phyloP scores from a whole-genome alignment of 2,329 filamentous ascomycete genomes.

The Nectriaceae sp. region DNA sequence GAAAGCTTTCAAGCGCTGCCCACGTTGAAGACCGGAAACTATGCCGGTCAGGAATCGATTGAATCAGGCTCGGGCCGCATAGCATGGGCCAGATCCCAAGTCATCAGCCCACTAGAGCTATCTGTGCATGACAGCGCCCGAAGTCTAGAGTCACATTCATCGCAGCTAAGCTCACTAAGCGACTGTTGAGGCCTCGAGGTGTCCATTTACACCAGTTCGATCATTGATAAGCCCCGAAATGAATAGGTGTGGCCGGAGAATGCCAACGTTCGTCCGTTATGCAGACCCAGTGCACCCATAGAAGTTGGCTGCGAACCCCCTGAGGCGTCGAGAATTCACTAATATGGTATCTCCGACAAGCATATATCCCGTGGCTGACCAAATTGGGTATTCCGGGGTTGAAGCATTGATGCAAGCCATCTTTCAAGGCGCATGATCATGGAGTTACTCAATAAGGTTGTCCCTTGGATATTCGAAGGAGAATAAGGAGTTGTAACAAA shows the following conservation, averaged over 20 bases:
- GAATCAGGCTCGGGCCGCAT: background rate
- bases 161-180: too few species aligned
- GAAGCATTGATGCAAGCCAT: constrained; percentile 9
- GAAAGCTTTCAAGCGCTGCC: background rate
- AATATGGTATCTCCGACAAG: constrained; percentile 7
- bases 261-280: too few species aligned
- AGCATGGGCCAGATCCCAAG: background rate
- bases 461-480: too few species aligned
- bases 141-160: too few species aligned
- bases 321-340: background rate
- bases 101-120: background rate
- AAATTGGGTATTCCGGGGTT: constrained; percentile 9
- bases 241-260: too few species aligned
- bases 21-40: background rate
- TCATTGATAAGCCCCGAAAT: too few species aligned
- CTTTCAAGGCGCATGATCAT: background rate
- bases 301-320: too few species aligned
- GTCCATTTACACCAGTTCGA: too few species aligned
- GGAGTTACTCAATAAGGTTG: background rate
- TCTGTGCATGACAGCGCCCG: too few species aligned
- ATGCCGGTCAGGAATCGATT: background rate
- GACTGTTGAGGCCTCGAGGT: too few species aligned
- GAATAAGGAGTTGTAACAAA: too few species aligned
- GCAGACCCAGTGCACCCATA: too few species aligned
- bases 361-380: constrained; percentile 11